Evolutionary conservation across 202 grass and related monocot genomes (phyloP).

Genomic region (Dendrocalamus latiflorus): DNA sequence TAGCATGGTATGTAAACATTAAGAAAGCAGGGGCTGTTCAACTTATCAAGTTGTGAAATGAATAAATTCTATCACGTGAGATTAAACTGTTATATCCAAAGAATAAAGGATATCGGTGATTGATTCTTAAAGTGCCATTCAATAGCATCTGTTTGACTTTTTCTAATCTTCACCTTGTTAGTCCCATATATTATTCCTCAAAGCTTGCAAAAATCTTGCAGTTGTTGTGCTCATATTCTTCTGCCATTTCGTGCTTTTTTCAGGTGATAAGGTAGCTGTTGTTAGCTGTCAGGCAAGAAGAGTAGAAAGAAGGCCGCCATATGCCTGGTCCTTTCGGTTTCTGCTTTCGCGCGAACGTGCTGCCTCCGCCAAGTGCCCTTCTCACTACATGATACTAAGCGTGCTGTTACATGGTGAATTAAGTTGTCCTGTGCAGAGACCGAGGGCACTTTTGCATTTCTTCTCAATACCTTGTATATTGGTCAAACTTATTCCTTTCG

Average conservation of each 20-base stretch:
- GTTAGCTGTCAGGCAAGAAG: slow-evolving; percentile 29
- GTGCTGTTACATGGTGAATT: slow-evolving; percentile 22
- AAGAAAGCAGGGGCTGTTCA: background rate
- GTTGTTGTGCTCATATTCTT: slow-evolving; percentile 27
- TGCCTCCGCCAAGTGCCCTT: slow-evolving; percentile 3
- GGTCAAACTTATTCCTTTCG: slow-evolving; percentile 17
- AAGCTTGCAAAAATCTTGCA: background rate
- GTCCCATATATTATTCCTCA: slow-evolving; percentile 13
- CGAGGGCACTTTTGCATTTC: background rate
- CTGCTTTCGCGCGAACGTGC: background rate
- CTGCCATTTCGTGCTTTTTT: background rate
- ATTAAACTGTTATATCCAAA: slow-evolving; percentile 16
- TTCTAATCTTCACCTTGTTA: background rate
- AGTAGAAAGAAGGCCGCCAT: slow-evolving; percentile 26
- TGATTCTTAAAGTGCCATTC: slow-evolving; percentile 4
- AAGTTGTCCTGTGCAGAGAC: slow-evolving; percentile 26
- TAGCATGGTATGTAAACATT: background rate
- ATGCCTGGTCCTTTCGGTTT: background rate
- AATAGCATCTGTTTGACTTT: slow-evolving; percentile 1
- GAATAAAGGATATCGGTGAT: slow-evolving; percentile 2
- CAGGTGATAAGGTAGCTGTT: slow-evolving; percentile 24
- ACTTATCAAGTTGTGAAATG: slow-evolving; percentile 15
- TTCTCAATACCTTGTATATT: slow-evolving; percentile 41
- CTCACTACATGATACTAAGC: background rate
- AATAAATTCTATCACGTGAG: background rate